phyloP scores from a whole-genome alignment of 495 filamentous ascomycete genomes.

The Neurospora hispaniola region DNA sequence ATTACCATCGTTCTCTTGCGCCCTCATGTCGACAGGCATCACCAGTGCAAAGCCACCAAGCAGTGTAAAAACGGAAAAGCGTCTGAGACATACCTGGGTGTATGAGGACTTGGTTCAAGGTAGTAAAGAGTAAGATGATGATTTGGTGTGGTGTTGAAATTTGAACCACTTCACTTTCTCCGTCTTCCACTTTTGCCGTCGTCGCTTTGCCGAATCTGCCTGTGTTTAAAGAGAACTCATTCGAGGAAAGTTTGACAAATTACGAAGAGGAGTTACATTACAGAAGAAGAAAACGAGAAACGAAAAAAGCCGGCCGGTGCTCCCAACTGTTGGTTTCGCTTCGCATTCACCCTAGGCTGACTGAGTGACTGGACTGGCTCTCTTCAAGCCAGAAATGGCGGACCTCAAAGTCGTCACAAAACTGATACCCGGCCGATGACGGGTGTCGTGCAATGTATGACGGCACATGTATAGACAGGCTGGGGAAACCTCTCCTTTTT shows the following conservation, averaged over 20 bases:
- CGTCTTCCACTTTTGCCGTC: background rate
- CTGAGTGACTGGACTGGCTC: background rate
- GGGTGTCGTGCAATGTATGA: slow-evolving; percentile 21
- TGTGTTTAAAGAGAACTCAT: background rate
- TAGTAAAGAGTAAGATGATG: background rate
- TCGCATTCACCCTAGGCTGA: background rate
- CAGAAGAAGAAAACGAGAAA: background rate
- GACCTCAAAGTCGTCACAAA: slow-evolving; percentile 6
- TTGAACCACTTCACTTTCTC: background rate
- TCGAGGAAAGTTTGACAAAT: background rate
- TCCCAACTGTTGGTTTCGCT: background rate
- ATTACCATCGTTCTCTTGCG: background rate
- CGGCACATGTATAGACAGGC: slow-evolving; percentile 2
- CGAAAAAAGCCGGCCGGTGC: background rate
- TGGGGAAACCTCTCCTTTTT: background rate
- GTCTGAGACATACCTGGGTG: background rate
- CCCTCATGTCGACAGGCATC: background rate
- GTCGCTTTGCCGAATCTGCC: background rate
- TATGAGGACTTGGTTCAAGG: background rate
- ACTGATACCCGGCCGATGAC: slow-evolving; percentile 12
- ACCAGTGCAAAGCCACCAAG: background rate
- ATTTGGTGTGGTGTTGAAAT: background rate
- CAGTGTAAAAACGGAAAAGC: background rate
- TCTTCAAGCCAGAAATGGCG: background rate
- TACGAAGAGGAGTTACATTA: background rate